phyloP scores from a whole-genome alignment of 2,329 filamentous ascomycete species.

The Fusarium agapanthi region DNA sequence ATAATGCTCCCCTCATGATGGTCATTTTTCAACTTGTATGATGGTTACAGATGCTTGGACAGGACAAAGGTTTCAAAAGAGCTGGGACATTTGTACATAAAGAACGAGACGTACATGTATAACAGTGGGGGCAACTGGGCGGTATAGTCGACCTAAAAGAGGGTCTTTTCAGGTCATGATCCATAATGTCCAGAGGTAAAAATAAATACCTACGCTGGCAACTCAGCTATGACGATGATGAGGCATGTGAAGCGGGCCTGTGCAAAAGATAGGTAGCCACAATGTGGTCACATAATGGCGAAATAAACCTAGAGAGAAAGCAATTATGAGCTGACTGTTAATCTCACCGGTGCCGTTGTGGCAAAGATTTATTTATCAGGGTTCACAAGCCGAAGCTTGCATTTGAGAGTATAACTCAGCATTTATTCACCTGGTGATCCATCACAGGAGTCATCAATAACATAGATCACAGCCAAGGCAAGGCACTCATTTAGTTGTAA shows the following conservation, averaged over 20 bases:
- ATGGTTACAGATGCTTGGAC: conserved; percentile 33
- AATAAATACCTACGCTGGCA: conserved; percentile 15
- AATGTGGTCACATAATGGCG: not conserved
- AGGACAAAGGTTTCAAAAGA: conserved; percentile 33
- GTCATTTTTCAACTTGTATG: conserved; percentile 32
- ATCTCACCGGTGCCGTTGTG: not conserved
- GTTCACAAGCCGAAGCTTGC: not conserved
- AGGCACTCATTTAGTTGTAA: conserved; percentile 17
- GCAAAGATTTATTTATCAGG: not conserved
- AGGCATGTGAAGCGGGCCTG: not conserved
- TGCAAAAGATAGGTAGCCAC: not conserved
- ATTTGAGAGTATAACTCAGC: not conserved
- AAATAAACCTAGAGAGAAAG: not conserved
- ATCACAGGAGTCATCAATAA: not conserved
- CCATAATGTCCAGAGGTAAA: not conserved
- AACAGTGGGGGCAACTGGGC: conserved; percentile 21
- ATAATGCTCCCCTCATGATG: conserved; percentile 59
- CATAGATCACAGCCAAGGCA: not conserved
- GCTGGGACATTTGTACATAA: conserved; percentile 37
- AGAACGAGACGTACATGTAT: conserved; percentile 37
- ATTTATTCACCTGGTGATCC: too few species aligned
- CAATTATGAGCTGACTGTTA: not conserved
- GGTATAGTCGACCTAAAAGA: conserved; percentile 2
- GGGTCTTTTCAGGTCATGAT: conserved; percentile 7
- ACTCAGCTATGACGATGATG: conserved; percentile 12